These are phyloP conservation scores for Hordeum pubiflorum DNA, from an alignment of 202 grass and related monocot species.

Conservation along the genomic window DNA sequence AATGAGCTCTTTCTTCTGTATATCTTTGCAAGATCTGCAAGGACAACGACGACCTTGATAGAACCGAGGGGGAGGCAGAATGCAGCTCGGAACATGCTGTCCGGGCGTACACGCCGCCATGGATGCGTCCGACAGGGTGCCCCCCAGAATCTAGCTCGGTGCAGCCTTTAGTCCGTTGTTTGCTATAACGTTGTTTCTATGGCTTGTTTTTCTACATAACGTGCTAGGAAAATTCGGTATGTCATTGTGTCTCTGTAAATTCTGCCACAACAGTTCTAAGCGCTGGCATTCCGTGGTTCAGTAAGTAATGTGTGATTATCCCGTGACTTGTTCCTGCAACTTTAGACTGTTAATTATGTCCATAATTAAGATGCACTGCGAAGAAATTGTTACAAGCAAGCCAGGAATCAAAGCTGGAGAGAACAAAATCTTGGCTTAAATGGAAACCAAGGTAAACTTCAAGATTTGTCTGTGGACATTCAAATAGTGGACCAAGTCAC, in stretches of 20 bases:
- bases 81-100: slow-evolving; percentile 15
- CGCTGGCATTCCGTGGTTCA: neutral
- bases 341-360: too few relatives aligned
- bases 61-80: slow-evolving; percentile 16
- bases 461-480: neutral
- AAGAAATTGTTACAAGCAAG: neutral
- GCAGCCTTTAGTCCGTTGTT: slow-evolving; percentile 38
- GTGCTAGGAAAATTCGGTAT: too few relatives aligned
- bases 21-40: slow-evolving; percentile 41
- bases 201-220: neutral
- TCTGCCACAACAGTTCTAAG: neutral
- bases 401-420: neutral
- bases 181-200: neutral
- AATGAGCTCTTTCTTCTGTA: neutral
- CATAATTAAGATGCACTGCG: too few relatives aligned
- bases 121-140: slow-evolving; percentile 44
- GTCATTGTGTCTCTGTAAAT: neutral
- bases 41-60: slow-evolving; percentile 51
- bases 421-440: neutral
- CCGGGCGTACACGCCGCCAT: slow-evolving; percentile 51
- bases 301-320: neutral
- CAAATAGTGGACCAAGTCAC: neutral
- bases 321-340: too few relatives aligned
- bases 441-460: neutral
- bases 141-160: slow-evolving; percentile 34